Evolutionary conservation across 345 rosid genomes (phyloP), one percentile per base, ranked within the genome.

Genomic region (Camelina hispida): DNA sequence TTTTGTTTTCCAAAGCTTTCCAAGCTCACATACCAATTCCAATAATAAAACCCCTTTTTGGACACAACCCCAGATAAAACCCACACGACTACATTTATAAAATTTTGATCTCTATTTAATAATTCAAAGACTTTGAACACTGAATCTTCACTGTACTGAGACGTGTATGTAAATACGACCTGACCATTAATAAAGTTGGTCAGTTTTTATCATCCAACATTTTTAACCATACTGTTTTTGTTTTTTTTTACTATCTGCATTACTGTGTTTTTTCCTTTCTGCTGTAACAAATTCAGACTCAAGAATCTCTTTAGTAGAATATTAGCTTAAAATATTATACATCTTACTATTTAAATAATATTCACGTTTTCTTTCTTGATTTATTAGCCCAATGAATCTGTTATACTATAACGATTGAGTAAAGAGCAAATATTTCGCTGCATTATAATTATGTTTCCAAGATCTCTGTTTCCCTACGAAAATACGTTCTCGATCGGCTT

Each of bases 11-110:
- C 72, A 40, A 66, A 16, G 60, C 23, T 53, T 34, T 52, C 28
- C 34, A 52, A 40, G 51, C 57, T 74, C 72, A 37, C 72, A 56
- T 46, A 70, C 66, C 47, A 32, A 46, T 69, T 69, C 46, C 44
- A 60, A 15, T n/a, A 18, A 43, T 43, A 43, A 43, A 12, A 14
- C 11, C 23, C 53, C 8, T 46, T 18, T 47, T 59, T 70, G n/a
- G 20, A n/a, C 42, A 28, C 62, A 44, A 38, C 16, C 35, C 22
- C 52, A 28, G 9, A 32, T 43, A 69, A 28, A 46, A 43, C 25
- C 54, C 76, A 62, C 69, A 40, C 63, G 77, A 22, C 53, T 30
- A 47, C 62, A 34, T 13, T 55, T 11, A 3, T 20, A 15, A 17
- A 37, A 23, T 28, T 56, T 28, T 28, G 17, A 28, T 69, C 8